These are phyloP conservation scores for Hymenoscyphus scutula DNA, from an alignment of 2,329 filamentous ascomycete species.

Conservation along the genomic window DNA sequence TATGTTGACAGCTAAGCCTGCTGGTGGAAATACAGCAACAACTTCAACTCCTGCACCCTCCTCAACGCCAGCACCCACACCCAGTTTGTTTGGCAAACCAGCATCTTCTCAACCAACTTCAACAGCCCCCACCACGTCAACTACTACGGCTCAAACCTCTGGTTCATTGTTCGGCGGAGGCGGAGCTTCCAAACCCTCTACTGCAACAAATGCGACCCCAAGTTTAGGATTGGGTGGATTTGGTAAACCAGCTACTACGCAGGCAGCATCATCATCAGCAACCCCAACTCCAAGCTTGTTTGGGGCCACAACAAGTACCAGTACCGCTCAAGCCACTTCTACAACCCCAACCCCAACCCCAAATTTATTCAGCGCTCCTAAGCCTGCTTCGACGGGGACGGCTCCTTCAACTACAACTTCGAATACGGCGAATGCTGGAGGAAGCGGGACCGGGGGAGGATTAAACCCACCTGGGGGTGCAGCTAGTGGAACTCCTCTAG, in stretches of 20 bases:
- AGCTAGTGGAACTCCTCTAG: constrained; percentile 42
- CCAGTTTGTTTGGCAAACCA: background rate
- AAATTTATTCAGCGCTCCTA: constrained; percentile 14
- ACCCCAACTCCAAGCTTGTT: constrained; percentile 16
- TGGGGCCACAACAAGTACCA: background rate
- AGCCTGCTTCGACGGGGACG: constrained; percentile 5
- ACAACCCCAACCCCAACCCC: too few relatives aligned
- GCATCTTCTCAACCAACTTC: constrained; percentile 1
- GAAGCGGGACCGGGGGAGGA: constrained; percentile 5
- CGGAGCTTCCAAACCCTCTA: constrained; percentile 11
- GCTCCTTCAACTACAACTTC: constrained; percentile 21
- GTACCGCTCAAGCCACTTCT: constrained; percentile 2
- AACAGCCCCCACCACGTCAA: constrained; percentile 17
- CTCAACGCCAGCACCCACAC: background rate
- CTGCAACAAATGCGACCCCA: constrained; percentile 4
- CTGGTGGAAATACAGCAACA: constrained; percentile 5
- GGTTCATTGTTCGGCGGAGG: constrained; percentile 14
- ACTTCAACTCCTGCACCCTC: constrained; percentile 6
- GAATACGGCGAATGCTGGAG: constrained; percentile 14
- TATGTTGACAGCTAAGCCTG: constrained; percentile 6
- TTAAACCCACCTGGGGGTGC: constrained; percentile 17
- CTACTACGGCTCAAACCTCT: constrained; percentile 7
- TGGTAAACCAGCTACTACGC: constrained; percentile 5
- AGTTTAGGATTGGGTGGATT: constrained; percentile 1
- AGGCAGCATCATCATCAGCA: constrained; percentile 10